Conservation (phyloP, 1,139 yeast species). For the Protomyces gravidus region DNA sequence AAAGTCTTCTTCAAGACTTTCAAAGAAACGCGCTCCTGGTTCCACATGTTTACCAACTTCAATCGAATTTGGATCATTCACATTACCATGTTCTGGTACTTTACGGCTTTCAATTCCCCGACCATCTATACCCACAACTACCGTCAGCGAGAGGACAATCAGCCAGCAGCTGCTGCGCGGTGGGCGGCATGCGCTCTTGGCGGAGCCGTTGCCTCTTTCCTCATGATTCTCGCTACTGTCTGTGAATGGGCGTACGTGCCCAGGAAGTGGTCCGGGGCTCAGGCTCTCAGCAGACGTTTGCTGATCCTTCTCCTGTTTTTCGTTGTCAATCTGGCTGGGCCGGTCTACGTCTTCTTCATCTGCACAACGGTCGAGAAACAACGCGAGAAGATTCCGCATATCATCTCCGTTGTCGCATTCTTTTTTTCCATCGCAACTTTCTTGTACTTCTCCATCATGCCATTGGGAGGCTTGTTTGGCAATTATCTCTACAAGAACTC, state of each 20-base stretch:
- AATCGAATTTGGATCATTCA: conserved; percentile 98
- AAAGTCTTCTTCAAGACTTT: conserved; percentile 93
- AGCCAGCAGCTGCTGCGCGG: conserved; percentile 78
- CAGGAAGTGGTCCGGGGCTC: conserved; percentile 99
- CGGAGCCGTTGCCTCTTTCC: conserved; percentile 76
- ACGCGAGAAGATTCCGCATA: conserved; percentile 69
- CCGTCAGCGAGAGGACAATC: conserved; percentile 73
- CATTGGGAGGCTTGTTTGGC: conserved; percentile 93
- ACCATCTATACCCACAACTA: conserved; percentile 82
- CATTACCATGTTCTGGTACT: conserved; percentile 87
- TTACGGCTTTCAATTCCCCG: conserved; percentile 87
- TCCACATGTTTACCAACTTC: conserved; percentile 89
- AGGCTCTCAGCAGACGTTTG: conserved; percentile 85
- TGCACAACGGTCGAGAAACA: conserved; percentile 56
- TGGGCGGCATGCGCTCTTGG: conserved; percentile 94
- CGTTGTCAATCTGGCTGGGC: conserved; percentile 73
- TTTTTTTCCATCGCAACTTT: conserved; percentile 81
- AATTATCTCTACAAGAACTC: conserved; percentile 85
- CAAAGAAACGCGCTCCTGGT: conserved; percentile 96
- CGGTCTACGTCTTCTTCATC: conserved; percentile 78
- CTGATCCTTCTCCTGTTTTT: conserved; percentile 66
- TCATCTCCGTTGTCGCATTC: conserved; percentile 83
- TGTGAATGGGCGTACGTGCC: conserved; percentile 97
- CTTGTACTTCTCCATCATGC: conserved; percentile 87
- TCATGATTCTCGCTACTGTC: conserved; percentile 82